These are phyloP conservation scores for Curvularia eragrostidis DNA, from an alignment of 2,329 filamentous ascomycete species.

Conservation along the genomic window DNA sequence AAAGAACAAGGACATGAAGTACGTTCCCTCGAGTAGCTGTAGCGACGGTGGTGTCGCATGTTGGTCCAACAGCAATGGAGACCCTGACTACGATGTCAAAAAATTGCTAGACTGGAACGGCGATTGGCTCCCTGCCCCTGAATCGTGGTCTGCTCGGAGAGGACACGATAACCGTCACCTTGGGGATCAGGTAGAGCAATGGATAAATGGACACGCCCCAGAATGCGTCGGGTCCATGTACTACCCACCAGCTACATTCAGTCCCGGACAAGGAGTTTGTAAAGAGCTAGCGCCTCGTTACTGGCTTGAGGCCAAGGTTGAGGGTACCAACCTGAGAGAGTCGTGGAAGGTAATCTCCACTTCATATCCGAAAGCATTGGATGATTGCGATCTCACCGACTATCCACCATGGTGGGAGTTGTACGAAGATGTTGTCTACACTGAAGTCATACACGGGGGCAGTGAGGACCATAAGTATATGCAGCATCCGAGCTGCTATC, in stretches of 20 bases:
- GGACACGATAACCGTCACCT: slow-evolving; percentile 41
- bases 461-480: neutral
- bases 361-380: slow-evolving; percentile 33
- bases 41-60: slow-evolving; percentile 33
- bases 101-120: slow-evolving; percentile 56
- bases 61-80: slow-evolving; percentile 40
- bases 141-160: slow-evolving; percentile 55
- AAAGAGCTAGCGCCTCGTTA: slow-evolving; percentile 40
- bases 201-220: slow-evolving; percentile 28
- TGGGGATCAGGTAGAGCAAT: slow-evolving; percentile 41
- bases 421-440: slow-evolving; percentile 22
- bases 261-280: neutral
- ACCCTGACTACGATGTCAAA: slow-evolving; percentile 45
- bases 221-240: neutral
- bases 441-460: neutral
- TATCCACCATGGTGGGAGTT: slow-evolving; percentile 42
- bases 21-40: slow-evolving; percentile 22
- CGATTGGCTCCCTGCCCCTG: slow-evolving; percentile 54
- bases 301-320: slow-evolving; percentile 40
- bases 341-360: slow-evolving; percentile 36
- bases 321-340: slow-evolving; percentile 27
- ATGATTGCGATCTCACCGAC: slow-evolving; percentile 31
- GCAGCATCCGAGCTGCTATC: slow-evolving; percentile 16
- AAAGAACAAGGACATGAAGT: slow-evolving; percentile 39
- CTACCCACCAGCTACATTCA: slow-evolving; percentile 1